Conservation (phyloP, 768 basidiomycete species). For the Porphyrellus cyaneotinctus region DNA sequence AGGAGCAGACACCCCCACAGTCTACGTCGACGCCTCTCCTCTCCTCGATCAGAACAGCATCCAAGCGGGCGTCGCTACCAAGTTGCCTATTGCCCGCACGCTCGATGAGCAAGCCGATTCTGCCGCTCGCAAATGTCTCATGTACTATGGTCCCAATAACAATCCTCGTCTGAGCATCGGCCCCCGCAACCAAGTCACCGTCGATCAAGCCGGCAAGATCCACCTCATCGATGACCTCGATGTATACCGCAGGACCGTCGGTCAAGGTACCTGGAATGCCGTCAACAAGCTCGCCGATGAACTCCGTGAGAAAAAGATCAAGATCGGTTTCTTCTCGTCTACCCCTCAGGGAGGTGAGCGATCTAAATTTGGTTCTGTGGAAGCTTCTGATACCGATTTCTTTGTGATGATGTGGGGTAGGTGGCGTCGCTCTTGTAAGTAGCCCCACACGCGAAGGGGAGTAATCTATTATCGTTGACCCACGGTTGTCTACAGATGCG, state of each 20-base stretch:
- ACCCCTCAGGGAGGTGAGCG: slow-evolving; percentile 87
- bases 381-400: slow-evolving; percentile 21
- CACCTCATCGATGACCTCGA: slow-evolving; percentile 81
- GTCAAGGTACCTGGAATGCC: slow-evolving; percentile 73
- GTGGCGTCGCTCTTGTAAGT: slow-evolving; percentile 89
- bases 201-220: slow-evolving; percentile 83
- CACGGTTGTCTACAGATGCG: slow-evolving; percentile 60
- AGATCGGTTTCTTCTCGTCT: slow-evolving; percentile 91
- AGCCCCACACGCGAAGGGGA: slow-evolving; percentile 18
- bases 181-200: slow-evolving; percentile 80
- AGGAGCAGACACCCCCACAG: slow-evolving; percentile 70
- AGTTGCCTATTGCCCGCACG: slow-evolving; percentile 70
- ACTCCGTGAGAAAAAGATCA: slow-evolving; percentile 79
- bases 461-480: slow-evolving; percentile 8
- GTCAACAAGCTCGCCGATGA: slow-evolving; percentile 81
- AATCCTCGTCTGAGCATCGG: slow-evolving; percentile 82
- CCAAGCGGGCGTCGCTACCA: slow-evolving; percentile 47
- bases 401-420: slow-evolving; percentile 37
- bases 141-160: slow-evolving; percentile 80
- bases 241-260: slow-evolving; percentile 70
- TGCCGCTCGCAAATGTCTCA: slow-evolving; percentile 78
- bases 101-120: slow-evolving; percentile 85
- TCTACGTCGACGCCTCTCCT: slow-evolving; percentile 59
- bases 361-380: slow-evolving; percentile 1
- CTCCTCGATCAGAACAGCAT: slow-evolving; percentile 38